Base-by-base conservation (phyloP, 805 yeast species). In the Komagataella pseudopastoris region DNA sequence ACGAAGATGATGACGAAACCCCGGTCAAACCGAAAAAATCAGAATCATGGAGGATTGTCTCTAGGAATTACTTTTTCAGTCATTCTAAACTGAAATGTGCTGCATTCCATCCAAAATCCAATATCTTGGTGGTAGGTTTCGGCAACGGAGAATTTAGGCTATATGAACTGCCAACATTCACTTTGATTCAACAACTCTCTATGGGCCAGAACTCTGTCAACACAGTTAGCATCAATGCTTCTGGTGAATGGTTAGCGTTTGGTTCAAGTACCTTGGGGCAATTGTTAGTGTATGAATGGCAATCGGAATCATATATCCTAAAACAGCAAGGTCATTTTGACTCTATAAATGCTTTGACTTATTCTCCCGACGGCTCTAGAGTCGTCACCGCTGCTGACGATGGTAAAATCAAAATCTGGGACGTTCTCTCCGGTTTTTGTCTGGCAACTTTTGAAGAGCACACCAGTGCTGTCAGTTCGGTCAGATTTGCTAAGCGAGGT, bases 321-420 rank as follows among this genome's bases (percentile, higher is more conserved):
- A 90, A 91, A 63, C 99, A 93, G 64, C 99, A 93, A 67, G 97
- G 98, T 22, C 99, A 93, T 67, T 91, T 87, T 62, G 99, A 93
- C 65, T 74, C 96, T 0, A 78, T 89, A 65, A 91, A 88, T 61
- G 75, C 88, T 14, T 63, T 93, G 47, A 79, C 85, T 39, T 93
- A 93, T 60, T 88, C 97, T 0, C 96, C 97, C 0, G 99, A 93
- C 70, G 99, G 98, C 0, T 78, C 95, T 2, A 76, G 88, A 59
- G 75, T 91, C 3, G 93, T 91, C 3, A 91, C 98, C 1, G 97
- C 96, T 2, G 78, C 96, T 1, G 98, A 91, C 62, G 99, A 93
- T 64, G 99, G 99, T 44, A 90, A 90, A 59, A 85, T 93, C 56
- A 93, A 93, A 65, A 85, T 93, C 14, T 93, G 99, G 99, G 99